A percentile compares a stretch with the other conserved stretches of the same genome.
Evolutionary conservation across 257 asterid species (phyloP).

Genomic region (Gentiana macrophylla): DNA sequence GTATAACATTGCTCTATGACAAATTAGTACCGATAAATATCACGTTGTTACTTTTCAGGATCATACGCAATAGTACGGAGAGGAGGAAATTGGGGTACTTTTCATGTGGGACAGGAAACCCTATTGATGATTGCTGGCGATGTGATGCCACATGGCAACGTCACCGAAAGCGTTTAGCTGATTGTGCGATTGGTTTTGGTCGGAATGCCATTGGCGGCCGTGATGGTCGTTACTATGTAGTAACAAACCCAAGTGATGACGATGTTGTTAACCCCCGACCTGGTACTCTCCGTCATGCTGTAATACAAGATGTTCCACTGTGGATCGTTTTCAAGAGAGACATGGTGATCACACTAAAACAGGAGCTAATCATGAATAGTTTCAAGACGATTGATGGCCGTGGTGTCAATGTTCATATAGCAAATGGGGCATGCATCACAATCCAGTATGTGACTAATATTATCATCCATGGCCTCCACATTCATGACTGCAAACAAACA

Average conservation of each 20-base stretch:
- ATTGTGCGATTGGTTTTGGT: conserved; percentile 84
- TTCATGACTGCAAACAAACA: conserved; percentile 63
- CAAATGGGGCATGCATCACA: conserved; percentile 62
- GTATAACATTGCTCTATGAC: too few species aligned
- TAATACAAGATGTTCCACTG: conserved; percentile 61
- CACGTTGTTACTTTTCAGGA: conserved; percentile 26
- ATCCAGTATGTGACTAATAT: conserved; percentile 62
- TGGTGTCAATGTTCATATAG: conserved; percentile 71
- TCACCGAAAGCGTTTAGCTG: conserved; percentile 69
- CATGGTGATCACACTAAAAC: conserved; percentile 69
- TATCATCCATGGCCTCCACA: conserved; percentile 72
- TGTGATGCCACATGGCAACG: conserved; percentile 65
- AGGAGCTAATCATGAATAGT: conserved; percentile 78
- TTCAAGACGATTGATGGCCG: conserved; percentile 89
- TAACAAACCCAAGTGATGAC: conserved; percentile 50
- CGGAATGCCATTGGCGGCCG: conserved; percentile 81
- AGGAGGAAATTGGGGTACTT: conserved; percentile 71
- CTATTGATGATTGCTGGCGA: conserved; percentile 94
- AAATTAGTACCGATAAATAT: not conserved
- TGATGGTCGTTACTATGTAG: conserved; percentile 65
- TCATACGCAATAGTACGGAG: conserved; percentile 52
- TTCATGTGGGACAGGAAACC: conserved; percentile 67
- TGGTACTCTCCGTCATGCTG: conserved; percentile 87
- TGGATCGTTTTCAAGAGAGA: conserved; percentile 82
- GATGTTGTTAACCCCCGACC: conserved; percentile 71